phyloP scores from a whole-genome alignment of 202 grass and related monocot species.

The Setaria viridis region DNA sequence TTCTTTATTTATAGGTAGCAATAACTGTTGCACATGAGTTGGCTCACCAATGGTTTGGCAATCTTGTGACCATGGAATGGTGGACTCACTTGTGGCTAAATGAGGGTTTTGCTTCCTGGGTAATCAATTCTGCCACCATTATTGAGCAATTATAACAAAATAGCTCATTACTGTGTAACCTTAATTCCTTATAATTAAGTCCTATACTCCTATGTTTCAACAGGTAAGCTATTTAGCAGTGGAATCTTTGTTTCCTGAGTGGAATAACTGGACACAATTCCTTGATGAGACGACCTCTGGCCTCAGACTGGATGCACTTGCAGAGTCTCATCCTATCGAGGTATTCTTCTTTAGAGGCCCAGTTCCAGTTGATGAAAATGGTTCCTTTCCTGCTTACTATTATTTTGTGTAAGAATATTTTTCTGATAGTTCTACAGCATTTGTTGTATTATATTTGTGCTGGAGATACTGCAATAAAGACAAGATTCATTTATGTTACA shows the following conservation, averaged over 20 bases:
- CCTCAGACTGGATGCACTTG: constrained; percentile 75
- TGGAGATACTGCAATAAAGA: constrained; percentile 18
- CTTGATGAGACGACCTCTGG: constrained; percentile 74
- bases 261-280: constrained; percentile 96
- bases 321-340: constrained; percentile 97
- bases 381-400: not conserved
- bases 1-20: constrained; percentile 61
- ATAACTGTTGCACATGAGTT: constrained; percentile 92
- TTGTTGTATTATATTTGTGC: constrained; percentile 13
- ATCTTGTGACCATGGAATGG: constrained; percentile 99
- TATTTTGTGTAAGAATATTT: constrained; percentile 29
- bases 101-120: constrained; percentile 95
- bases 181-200: constrained; percentile 13
- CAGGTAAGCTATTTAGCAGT: constrained; percentile 84
- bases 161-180: not conserved
- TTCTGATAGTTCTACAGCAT: constrained; percentile 5
- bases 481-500: constrained; percentile 11
- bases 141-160: not conserved
- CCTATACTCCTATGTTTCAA: constrained; percentile 30
- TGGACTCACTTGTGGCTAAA: constrained; percentile 99
- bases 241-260: constrained; percentile 84
- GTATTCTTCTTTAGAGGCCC: constrained; percentile 52
- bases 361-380: not conserved
- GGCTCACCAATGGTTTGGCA: constrained; percentile 99
- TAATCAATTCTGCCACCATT: constrained; percentile 43